Percentiles rank a stretch among this genome's conserved stretches.
Evolutionary conservation across 306 rosid species (phyloP).

Genomic region (Chamaecrista fasciculata): DNA sequence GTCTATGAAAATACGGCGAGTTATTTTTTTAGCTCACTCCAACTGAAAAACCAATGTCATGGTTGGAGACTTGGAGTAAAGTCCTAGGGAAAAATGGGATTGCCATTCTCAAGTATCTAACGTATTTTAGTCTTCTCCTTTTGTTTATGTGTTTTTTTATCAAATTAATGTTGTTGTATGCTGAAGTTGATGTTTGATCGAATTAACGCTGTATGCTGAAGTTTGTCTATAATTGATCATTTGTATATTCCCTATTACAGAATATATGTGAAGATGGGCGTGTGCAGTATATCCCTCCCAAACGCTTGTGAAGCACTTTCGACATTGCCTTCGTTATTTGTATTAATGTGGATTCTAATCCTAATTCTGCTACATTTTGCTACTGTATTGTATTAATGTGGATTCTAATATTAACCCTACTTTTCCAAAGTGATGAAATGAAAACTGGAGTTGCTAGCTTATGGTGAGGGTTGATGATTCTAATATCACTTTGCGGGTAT

Average conservation of each 20-base stretch:
- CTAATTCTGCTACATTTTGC: not conserved
- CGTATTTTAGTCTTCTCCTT: too few species aligned
- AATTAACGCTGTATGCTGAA: not conserved
- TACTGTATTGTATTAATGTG: not conserved
- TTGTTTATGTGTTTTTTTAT: too few species aligned
- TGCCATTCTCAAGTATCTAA: too few species aligned
- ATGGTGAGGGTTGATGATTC: too few species aligned
- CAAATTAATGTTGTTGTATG: too few species aligned
- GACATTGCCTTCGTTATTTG: constrained; percentile 12
- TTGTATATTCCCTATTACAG: constrained; percentile 43
- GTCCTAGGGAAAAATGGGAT: too few species aligned
- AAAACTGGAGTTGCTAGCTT: too few species aligned
- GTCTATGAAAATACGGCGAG: not conserved
- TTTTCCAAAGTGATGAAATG: too few species aligned
- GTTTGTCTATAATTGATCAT: not conserved
- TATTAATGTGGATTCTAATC: constrained; percentile 13
- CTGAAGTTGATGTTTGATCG: not conserved
- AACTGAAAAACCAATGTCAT: too few species aligned
- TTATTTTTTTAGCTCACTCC: not conserved
- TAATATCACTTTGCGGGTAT: too few species aligned
- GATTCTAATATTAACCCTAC: too few species aligned
- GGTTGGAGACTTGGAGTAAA: too few species aligned
- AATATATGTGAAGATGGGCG: constrained; percentile 66
- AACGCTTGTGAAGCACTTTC: constrained; percentile 39
- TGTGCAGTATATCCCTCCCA: constrained; percentile 78